These are phyloP conservation scores for Pycnococcus provasolii DNA, from an alignment of 139 green algal genomes.

Conservation along the genomic window DNA sequence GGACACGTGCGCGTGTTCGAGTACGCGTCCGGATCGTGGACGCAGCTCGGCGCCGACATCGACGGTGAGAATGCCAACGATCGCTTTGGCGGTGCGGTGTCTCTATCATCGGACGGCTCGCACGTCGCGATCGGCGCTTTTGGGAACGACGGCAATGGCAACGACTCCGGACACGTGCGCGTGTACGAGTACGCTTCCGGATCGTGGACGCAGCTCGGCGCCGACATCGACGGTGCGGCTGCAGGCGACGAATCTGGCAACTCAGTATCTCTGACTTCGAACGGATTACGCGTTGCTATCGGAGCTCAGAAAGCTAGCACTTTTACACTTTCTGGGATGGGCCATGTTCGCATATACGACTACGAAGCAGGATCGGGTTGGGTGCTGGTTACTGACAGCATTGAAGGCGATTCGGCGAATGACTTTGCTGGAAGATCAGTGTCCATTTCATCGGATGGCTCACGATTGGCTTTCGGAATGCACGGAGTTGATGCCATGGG, in stretches of 20 bases:
- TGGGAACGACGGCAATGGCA: neutral
- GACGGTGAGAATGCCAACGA: neutral
- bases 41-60: neutral
- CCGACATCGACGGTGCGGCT: neutral
- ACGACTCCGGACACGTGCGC: neutral
- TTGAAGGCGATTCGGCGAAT: neutral
- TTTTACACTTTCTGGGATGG: neutral
- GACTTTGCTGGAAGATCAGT: neutral
- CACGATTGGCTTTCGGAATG: neutral
- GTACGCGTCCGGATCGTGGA: neutral
- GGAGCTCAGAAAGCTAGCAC: neutral
- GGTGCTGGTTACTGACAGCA: neutral
- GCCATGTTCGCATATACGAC: conserved; percentile 3
- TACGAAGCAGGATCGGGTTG: neutral
- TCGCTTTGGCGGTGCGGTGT: neutral
- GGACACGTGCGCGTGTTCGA: neutral
- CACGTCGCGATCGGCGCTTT: neutral
- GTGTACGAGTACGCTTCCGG: neutral
- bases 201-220: neutral
- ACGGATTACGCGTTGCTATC: neutral
- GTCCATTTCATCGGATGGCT: neutral
- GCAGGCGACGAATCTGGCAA: neutral
- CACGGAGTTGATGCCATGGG: neutral
- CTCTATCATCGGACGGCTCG: neutral
- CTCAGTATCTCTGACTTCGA: neutral